These are phyloP conservation scores for Berkeleyomyces rouxiae DNA, from an alignment of 2,329 filamentous ascomycete genomes.

Conservation along the genomic window DNA sequence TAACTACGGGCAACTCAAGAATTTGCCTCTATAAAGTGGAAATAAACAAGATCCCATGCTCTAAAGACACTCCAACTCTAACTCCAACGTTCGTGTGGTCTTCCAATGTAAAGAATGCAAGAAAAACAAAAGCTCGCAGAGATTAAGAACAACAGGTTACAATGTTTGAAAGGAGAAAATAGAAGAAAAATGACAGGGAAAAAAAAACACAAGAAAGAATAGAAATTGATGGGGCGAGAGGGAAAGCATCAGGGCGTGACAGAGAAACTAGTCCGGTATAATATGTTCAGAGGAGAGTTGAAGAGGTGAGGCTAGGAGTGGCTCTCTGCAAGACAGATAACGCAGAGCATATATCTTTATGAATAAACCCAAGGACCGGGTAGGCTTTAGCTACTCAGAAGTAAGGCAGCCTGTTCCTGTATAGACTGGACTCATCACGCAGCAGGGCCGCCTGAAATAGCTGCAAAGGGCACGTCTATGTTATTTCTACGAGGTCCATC, in stretches of 20 bases:
- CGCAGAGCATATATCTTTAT: too few relatives aligned
- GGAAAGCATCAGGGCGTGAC: too few relatives aligned
- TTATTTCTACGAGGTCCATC: slow-evolving; percentile 10
- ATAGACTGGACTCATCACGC: too few relatives aligned
- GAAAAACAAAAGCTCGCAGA: neutral
- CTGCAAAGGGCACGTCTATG: neutral
- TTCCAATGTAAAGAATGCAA: neutral
- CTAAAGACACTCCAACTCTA: neutral
- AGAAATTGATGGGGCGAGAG: too few relatives aligned
- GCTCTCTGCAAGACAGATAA: too few relatives aligned
- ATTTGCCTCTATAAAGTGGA: neutral
- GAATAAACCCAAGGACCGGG: too few relatives aligned
- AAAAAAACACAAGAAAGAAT: neutral
- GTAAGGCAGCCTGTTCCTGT: too few relatives aligned
- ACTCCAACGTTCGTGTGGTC: neutral
- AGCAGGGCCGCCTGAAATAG: too few relatives aligned
- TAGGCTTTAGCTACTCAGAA: too few relatives aligned
- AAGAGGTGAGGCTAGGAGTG: too few relatives aligned
- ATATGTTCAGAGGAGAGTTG: too few relatives aligned
- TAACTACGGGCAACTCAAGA: neutral
- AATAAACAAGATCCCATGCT: neutral
- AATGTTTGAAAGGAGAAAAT: neutral
- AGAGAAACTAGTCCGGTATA: too few relatives aligned
- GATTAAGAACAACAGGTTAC: neutral
- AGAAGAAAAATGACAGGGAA: neutral